Evolutionary conservation across 805 yeast species (phyloP).

Genomic region (Ogataea henricii): DNA sequence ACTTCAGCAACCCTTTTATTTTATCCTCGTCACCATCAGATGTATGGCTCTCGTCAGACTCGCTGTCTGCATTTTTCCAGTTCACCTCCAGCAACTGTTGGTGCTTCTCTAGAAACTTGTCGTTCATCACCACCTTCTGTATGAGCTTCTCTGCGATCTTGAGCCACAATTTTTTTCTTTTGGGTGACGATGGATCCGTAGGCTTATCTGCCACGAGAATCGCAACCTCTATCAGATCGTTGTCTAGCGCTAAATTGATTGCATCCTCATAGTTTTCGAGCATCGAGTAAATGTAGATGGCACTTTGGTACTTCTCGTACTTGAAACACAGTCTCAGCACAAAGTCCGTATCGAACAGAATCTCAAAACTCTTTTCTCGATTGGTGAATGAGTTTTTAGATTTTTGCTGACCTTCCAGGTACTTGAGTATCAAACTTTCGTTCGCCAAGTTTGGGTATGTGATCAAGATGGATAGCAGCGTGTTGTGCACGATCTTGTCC

Average conservation of each 20-base stretch:
- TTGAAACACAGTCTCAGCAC: slow-evolving; percentile 72
- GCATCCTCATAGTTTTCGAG: slow-evolving; percentile 80
- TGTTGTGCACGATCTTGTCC: slow-evolving; percentile 62
- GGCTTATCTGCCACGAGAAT: slow-evolving; percentile 57
- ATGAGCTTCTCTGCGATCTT: slow-evolving; percentile 58
- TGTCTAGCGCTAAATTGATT: slow-evolving; percentile 65
- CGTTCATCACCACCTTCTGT: slow-evolving; percentile 33
- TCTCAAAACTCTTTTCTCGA: slow-evolving; percentile 27
- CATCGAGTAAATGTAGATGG: slow-evolving; percentile 70
- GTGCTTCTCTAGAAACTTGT: slow-evolving; percentile 28
- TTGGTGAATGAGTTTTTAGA: slow-evolving; percentile 17
- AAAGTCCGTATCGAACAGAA: slow-evolving; percentile 68
- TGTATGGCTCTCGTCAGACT: slow-evolving; percentile 16
- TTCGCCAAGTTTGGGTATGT: slow-evolving; percentile 42
- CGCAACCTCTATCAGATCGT: slow-evolving; percentile 60
- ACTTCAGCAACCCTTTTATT: slow-evolving; percentile 38
- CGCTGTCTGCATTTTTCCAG: slow-evolving; percentile 11
- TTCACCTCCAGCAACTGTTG: slow-evolving; percentile 18
- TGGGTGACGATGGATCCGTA: slow-evolving; percentile 31
- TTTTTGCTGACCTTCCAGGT: slow-evolving; percentile 42
- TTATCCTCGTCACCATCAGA: slow-evolving; percentile 36
- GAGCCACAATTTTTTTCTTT: slow-evolving; percentile 74
- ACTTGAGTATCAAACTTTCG: slow-evolving; percentile 51
- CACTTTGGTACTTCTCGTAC: slow-evolving; percentile 59
- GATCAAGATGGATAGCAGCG: slow-evolving; percentile 67